Evolutionary conservation across 2,329 filamentous ascomycete genomes (phyloP).

Genomic region (Akanthomyces uredinophilus): DNA sequence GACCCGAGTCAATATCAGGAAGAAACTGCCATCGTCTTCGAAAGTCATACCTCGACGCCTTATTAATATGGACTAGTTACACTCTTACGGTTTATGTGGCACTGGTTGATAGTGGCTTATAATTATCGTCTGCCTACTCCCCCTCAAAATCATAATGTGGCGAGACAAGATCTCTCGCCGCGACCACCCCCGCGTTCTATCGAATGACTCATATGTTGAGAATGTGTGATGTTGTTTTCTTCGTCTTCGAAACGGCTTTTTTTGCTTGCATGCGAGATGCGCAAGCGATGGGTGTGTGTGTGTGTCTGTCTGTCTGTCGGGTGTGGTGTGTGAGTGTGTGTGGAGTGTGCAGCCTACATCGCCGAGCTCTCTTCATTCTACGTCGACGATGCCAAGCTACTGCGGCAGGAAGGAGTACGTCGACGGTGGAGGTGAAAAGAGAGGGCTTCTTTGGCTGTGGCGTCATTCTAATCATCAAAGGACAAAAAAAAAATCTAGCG

Average conservation of each 20-base stretch:
- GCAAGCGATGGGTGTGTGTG: neutral
- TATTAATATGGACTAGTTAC: too few relatives aligned
- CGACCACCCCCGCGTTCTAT: neutral
- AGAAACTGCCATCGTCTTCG: too few relatives aligned
- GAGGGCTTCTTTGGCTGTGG: neutral
- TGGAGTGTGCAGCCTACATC: neutral
- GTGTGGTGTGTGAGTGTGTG: neutral
- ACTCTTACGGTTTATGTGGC: neutral
- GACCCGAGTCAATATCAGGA: neutral
- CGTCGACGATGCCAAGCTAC: neutral
- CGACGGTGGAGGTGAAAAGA: neutral
- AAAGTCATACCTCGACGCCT: neutral
- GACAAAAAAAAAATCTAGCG: neutral
- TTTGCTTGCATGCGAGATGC: slow-evolving; percentile 4
- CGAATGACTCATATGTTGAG: neutral
- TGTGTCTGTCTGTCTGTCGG: neutral
- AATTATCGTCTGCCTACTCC: neutral
- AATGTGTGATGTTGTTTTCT: neutral
- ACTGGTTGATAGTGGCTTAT: neutral
- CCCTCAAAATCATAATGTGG: neutral
- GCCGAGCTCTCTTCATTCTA: neutral
- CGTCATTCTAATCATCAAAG: slow-evolving; percentile 1
- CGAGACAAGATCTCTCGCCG: neutral
- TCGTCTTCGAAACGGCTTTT: neutral
- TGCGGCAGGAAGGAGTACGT: neutral